Conservation (phyloP, 495 filamentous ascomycete genomes). For the Trichocladium uniseriatum region DNA sequence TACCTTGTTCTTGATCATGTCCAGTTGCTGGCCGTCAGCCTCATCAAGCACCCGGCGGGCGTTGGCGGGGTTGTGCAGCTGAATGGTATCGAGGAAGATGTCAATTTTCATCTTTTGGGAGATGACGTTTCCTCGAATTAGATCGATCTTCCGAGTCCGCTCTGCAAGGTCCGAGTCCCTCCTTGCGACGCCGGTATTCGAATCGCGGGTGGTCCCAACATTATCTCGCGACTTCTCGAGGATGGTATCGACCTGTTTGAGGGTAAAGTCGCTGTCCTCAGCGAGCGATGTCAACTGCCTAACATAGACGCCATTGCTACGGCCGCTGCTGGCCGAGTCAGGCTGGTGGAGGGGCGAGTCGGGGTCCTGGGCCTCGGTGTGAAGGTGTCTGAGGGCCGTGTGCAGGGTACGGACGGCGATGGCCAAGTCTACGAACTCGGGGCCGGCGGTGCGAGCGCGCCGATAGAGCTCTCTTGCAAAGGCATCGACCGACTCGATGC, state of each 20-base stretch:
- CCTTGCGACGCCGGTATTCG: constrained; percentile 5
- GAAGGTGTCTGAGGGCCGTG: constrained; percentile 40
- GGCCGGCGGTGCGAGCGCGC: constrained; percentile 29
- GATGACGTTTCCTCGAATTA: constrained; percentile 29
- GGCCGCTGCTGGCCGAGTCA: constrained; percentile 8
- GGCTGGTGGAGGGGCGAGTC: constrained; percentile 38
- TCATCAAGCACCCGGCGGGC: constrained; percentile 18
- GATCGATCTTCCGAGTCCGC: constrained; percentile 25
- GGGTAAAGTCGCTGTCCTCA: constrained; percentile 40
- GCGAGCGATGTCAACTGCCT: constrained; percentile 37
- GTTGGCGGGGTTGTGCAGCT: constrained; percentile 32
- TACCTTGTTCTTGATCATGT: constrained; percentile 41
- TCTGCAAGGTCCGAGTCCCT: constrained; percentile 24
- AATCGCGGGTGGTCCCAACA: constrained; percentile 9
- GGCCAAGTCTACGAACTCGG: constrained; percentile 29
- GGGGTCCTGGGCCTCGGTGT: constrained; percentile 39
- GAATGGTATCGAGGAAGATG: constrained; percentile 39
- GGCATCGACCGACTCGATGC: constrained; percentile 35
- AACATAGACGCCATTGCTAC: constrained; percentile 24
- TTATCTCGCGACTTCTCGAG: constrained; percentile 28
- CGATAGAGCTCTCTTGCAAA: constrained; percentile 33
- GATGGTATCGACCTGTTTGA: constrained; percentile 39
- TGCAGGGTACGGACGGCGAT: constrained; percentile 36
- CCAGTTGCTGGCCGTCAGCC: constrained; percentile 23
- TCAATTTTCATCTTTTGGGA: constrained; percentile 36